phyloP scores from a whole-genome alignment of 2,329 filamentous ascomycete genomes.

The Phialophora chinensis region DNA sequence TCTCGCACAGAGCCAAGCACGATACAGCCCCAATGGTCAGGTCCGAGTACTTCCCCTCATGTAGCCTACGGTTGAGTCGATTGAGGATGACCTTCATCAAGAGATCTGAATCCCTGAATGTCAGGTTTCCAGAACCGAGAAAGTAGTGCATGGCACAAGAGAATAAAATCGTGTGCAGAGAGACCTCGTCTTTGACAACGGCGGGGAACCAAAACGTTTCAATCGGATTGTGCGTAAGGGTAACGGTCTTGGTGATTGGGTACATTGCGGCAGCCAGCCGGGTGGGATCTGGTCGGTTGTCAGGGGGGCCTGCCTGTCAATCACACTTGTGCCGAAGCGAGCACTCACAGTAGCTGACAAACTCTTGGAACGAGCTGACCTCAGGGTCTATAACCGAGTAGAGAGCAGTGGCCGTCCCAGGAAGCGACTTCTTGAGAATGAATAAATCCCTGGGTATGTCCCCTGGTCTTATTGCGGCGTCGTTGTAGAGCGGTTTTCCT shows the following conservation, averaged over 20 bases:
- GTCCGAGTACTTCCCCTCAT: conserved; percentile 27
- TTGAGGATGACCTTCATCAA: conserved; percentile 34
- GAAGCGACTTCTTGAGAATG: conserved; percentile 1
- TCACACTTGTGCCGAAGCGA: not conserved
- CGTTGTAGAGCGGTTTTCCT: not conserved
- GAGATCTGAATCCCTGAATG: conserved; percentile 24
- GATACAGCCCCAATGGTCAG: conserved; percentile 35
- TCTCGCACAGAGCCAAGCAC: conserved; percentile 33
- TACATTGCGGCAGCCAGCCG: conserved; percentile 28
- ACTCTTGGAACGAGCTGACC: conserved; percentile 28
- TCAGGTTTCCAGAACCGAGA: not conserved
- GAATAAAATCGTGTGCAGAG: conserved; percentile 31
- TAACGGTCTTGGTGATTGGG: conserved; percentile 25
- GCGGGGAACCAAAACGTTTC: conserved; percentile 32
- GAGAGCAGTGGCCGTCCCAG: conserved; percentile 22
- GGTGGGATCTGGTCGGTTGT: conserved; percentile 22
- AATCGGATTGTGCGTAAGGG: conserved; percentile 27
- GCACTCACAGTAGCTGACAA: conserved; percentile 28
- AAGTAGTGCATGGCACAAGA: conserved; percentile 31
- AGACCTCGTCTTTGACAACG: conserved; percentile 30
- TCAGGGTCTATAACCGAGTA: conserved; percentile 34
- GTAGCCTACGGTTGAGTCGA: conserved; percentile 31
- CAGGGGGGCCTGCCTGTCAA: not conserved
- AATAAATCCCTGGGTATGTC: not conserved
- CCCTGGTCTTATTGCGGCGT: too few species aligned